A percentile compares a stretch with the other conserved stretches of the same genome.
These are phyloP conservation scores for Auricularia sp. DNA, from an alignment of 768 basidiomycete genomes.

Conservation along the genomic window DNA sequence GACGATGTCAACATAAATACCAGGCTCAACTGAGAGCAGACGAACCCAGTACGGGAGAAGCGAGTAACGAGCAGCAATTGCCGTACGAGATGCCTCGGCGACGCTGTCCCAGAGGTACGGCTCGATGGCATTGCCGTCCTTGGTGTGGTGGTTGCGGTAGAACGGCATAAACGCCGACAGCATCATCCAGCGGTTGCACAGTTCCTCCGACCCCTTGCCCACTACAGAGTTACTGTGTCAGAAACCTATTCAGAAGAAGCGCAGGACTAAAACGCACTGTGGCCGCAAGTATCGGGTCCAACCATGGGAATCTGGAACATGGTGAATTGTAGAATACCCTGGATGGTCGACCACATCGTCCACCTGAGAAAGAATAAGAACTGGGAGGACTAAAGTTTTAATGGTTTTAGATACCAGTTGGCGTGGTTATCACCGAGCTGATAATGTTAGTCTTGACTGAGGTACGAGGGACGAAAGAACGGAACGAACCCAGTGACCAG, in stretches of 20 bases:
- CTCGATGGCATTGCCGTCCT: slow-evolving; percentile 16
- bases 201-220: slow-evolving; percentile 22
- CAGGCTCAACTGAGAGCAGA: slow-evolving; percentile 20
- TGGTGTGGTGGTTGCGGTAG: slow-evolving; percentile 23
- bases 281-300: slow-evolving; percentile 11
- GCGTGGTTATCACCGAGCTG: slow-evolving; percentile 72
- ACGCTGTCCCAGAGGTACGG: slow-evolving; percentile 25
- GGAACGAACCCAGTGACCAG: slow-evolving; percentile 56
- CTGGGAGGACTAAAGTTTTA: too few species aligned
- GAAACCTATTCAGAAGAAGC: not conserved
- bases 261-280: not conserved
- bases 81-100: slow-evolving; percentile 20
- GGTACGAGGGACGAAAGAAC: not conserved
- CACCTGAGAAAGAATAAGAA: slow-evolving; percentile 6
- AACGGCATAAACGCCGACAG: slow-evolving; percentile 24
- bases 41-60: slow-evolving; percentile 20
- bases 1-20: slow-evolving; percentile 38
- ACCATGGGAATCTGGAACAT: slow-evolving; percentile 24
- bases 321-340: slow-evolving; percentile 21
- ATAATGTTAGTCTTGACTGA: not conserved
- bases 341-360: slow-evolving; percentile 19
- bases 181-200: slow-evolving; percentile 26
- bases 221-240: slow-evolving; percentile 3
- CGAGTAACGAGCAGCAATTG: slow-evolving; percentile 20
- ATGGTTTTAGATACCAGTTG: slow-evolving; percentile 35